Base-by-base conservation (phyloP, 768 basidiomycete genomes). In the Suillus bovinus region DNA sequence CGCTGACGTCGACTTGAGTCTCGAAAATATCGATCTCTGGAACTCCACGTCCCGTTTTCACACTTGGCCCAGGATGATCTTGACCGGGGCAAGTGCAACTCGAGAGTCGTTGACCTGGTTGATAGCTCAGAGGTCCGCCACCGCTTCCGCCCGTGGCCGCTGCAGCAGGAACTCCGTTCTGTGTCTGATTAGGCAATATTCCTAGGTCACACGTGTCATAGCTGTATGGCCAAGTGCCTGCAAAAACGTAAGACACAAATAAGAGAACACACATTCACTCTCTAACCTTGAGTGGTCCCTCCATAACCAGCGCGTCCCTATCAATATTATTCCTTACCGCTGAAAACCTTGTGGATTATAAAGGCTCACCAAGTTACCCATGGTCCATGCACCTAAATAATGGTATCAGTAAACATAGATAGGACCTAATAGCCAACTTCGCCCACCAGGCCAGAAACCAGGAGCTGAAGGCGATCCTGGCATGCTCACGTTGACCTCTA, bases 1-100 rank as follows among this genome's bases (percentile, higher is more conserved):
- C 62, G 60, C 58, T 63, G 6, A 81, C 67, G 67, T 94, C 79
- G 62, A 88, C 77, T 72, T 94, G 90, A 0, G 93, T 87, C 78
- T 99, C 96, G 62, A 96, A 71, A 63, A 99, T 82, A 74, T 98
- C 96, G 67, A 98, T 94, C 79, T 99, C 96, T 2, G 96, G 96
- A 1, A 89, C 92, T 36, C 86, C 86, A 58, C 96, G 86, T 22
- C 88, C 88, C 17, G 77, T 78, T 33, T 74, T 81, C 59, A 81
- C 80, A 42, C 69, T 80, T 4, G 96, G 96, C 13, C 96, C 96
- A 2, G 96, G 96, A 71, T 99, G 96, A 67, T 93, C 92, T 33
- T 85, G 84, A 14, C 86, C 87, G 0, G 89, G 76, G 72, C 96
- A 99, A 3, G 94, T 96, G 74, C 96, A 99, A 1, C 93, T 84